Evolutionary conservation across 192 early-diverging fungal genomes (phyloP).

Genomic region (Linnemannia exigua): DNA sequence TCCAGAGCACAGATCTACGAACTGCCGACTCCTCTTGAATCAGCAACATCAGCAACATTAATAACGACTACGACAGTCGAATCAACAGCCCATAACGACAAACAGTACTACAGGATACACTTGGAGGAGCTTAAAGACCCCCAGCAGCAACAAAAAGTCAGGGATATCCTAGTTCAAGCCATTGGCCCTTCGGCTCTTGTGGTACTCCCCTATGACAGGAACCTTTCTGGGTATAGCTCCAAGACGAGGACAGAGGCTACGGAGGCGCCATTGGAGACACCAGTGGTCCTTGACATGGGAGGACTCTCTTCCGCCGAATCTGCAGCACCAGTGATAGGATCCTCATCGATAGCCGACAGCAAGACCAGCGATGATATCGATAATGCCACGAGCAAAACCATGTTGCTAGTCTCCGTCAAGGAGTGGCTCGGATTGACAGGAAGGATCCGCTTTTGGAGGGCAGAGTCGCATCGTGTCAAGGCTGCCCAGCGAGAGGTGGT

Average conservation of each 20-base stretch:
- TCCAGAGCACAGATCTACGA: slow-evolving; percentile 44
- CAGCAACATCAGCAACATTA: background rate
- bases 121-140: slow-evolving; percentile 26
- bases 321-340: background rate
- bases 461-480: slow-evolving; percentile 49
- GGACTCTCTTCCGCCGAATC: background rate
- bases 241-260: slow-evolving; percentile 30
- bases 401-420: slow-evolving; percentile 37
- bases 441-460: slow-evolving; percentile 44
- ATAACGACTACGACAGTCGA: no score
- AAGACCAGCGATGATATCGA: background rate
- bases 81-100: slow-evolving; percentile 8
- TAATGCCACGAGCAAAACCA: slow-evolving; percentile 24
- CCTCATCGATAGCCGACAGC: background rate
- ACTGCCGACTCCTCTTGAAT: background rate
- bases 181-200: slow-evolving; percentile 22
- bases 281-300: slow-evolving; percentile 44
- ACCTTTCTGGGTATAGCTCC: slow-evolving; percentile 42
- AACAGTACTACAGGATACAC: slow-evolving; percentile 42
- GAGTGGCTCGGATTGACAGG: slow-evolving; percentile 39
- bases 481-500: slow-evolving; percentile 25
- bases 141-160: background rate
- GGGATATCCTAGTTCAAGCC: slow-evolving; percentile 13
- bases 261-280: slow-evolving; percentile 15
- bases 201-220: slow-evolving; percentile 45